Conservation (phyloP, 192 early-diverging fungal species). For the Backusella westeae region DNA sequence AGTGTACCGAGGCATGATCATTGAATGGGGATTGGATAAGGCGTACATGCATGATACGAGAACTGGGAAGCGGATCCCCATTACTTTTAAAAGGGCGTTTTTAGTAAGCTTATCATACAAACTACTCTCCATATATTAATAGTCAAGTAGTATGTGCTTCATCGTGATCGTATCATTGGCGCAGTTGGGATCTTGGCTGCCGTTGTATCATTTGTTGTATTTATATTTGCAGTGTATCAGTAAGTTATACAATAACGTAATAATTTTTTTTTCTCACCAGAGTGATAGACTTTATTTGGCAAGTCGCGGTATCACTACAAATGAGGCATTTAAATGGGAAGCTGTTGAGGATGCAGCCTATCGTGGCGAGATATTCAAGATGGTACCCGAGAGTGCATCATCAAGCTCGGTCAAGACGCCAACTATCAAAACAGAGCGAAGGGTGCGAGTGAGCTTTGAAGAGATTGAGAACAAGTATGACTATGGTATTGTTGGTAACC, state of each 20-base stretch:
- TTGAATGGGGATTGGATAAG: conserved; percentile 29
- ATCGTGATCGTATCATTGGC: conserved; percentile 48
- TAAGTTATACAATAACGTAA: conserved; percentile 13
- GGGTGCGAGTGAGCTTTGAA: conserved; percentile 20
- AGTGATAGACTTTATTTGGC: conserved; percentile 39
- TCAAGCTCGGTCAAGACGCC: not conserved
- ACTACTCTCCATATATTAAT: not conserved
- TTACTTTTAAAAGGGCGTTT: conserved; percentile 39
- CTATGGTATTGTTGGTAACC: conserved; percentile 29
- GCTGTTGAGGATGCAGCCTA: conserved; percentile 48
- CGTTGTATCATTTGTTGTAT: conserved; percentile 46
- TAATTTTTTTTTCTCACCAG: not conserved
- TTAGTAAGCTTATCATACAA: conserved; percentile 35
- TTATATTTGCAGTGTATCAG: conserved; percentile 49
- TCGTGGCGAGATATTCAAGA: conserved; percentile 35
- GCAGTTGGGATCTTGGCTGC: conserved; percentile 46
- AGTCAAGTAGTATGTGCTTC: conserved; percentile 42
- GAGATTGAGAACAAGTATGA: conserved; percentile 42
- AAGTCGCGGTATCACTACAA: conserved; percentile 46
- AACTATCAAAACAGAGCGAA: not conserved
- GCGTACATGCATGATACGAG: conserved; percentile 21
- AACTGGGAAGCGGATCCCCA: conserved; percentile 10
- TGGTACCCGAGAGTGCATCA: not conserved
- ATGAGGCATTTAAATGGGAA: conserved; percentile 59
- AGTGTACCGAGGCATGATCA: conserved; percentile 36